Percentiles rank a stretch among this genome's conserved stretches.
These are phyloP conservation scores for Tremella fuciformis DNA, from an alignment of 768 basidiomycete genomes.

Conservation along the genomic window DNA sequence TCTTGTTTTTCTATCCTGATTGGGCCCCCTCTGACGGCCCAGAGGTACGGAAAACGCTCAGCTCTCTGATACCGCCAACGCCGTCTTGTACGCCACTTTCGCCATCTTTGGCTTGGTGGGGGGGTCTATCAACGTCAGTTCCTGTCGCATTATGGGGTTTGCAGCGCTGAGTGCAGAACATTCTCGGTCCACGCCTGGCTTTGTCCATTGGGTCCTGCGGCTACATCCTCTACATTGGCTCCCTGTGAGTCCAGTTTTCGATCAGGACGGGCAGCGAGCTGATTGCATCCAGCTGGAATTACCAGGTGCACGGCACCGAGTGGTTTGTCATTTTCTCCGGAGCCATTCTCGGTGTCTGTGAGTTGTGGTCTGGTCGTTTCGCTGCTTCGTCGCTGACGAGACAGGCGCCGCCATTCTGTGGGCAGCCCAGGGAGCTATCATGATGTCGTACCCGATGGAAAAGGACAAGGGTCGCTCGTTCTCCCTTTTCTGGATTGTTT, in stretches of 20 bases:
- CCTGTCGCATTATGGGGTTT: background rate
- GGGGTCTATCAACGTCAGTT: conserved; percentile 51
- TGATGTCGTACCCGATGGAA: conserved; percentile 62
- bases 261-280: no score
- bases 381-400: background rate
- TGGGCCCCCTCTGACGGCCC: conserved; percentile 54
- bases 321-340: conserved; percentile 59
- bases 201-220: conserved; percentile 71
- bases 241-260: no score
- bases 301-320: conserved; percentile 52
- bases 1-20: conserved; percentile 51
- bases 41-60: conserved; percentile 54
- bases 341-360: conserved; percentile 57
- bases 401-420: conserved; percentile 57
- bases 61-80: conserved; percentile 54
- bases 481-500: conserved; percentile 59
- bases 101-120: conserved; percentile 55
- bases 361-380: background rate
- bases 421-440: conserved; percentile 57
- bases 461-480: conserved; percentile 61
- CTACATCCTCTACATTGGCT: conserved; percentile 63
- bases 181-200: conserved; percentile 70
- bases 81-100: conserved; percentile 56
- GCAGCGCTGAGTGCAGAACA: conserved; percentile 55
- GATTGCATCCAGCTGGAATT: no score